These are phyloP conservation scores for Colletotrichum musicola DNA, from an alignment of 2,329 filamentous ascomycete genomes.

Conservation along the genomic window DNA sequence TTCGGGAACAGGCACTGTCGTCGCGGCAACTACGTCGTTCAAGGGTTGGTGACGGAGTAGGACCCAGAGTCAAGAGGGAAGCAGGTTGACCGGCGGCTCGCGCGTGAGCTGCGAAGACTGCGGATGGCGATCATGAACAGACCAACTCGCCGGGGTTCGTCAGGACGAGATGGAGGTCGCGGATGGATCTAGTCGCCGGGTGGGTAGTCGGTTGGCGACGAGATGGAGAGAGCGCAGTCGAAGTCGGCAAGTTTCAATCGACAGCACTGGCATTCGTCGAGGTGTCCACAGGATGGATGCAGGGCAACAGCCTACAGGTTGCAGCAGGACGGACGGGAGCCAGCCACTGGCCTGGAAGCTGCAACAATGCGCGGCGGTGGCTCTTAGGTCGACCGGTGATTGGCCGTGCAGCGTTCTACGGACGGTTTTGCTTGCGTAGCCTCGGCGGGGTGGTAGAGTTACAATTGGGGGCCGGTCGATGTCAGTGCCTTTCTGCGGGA, in stretches of 20 bases:
- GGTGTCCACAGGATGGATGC: too few species aligned
- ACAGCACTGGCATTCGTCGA: too few species aligned
- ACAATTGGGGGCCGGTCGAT: constrained; percentile 13
- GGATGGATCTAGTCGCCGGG: neutral
- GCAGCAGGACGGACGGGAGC: constrained; percentile 27
- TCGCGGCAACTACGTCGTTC: constrained; percentile 8
- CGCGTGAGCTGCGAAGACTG: constrained; percentile 35
- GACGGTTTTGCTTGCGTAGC: constrained; percentile 31
- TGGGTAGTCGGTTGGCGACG: neutral
- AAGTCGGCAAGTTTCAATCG: constrained; percentile 23
- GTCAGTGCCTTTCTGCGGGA: constrained; percentile 5
- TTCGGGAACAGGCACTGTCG: neutral
- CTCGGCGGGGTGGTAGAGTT: constrained; percentile 38
- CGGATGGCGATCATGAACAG: constrained; percentile 38
- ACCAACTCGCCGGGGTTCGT: constrained; percentile 21
- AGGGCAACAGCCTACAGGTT: constrained; percentile 17
- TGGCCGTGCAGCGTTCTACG: constrained; percentile 23
- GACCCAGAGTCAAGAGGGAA: constrained; percentile 35
- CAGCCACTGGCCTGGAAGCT: constrained; percentile 29
- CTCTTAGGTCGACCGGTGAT: constrained; percentile 20
- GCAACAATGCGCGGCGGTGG: constrained; percentile 32
- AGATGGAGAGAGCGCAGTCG: constrained; percentile 12
- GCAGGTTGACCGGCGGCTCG: constrained; percentile 37
- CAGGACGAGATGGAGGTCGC: neutral
- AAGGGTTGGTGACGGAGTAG: constrained; percentile 35